phyloP scores from a whole-genome alignment of 805 yeast genomes.

The Danielozyma ontarioensis region DNA sequence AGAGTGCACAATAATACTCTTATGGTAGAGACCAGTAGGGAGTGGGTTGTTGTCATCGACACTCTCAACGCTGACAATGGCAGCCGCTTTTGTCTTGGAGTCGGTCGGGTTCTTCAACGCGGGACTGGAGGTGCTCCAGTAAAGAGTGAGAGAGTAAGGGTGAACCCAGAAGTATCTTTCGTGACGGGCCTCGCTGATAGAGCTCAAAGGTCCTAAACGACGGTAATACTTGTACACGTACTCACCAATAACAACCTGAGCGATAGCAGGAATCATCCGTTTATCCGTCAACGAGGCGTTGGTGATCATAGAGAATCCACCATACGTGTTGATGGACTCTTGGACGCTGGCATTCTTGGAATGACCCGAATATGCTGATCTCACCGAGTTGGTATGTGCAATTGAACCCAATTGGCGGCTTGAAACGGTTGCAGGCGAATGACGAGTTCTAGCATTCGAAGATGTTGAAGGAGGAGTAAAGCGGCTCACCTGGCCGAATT shows the following conservation, averaged over 20 bases:
- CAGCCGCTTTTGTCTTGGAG: slow-evolving; percentile 70
- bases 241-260: slow-evolving; percentile 94
- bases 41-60: slow-evolving; percentile 81
- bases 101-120: slow-evolving; percentile 62
- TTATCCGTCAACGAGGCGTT: slow-evolving; percentile 62
- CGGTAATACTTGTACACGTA: slow-evolving; percentile 81
- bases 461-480: slow-evolving; percentile 15
- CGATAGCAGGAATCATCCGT: slow-evolving; percentile 76
- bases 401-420: slow-evolving; percentile 2
- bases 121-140: slow-evolving; percentile 85
- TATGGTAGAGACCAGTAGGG: slow-evolving; percentile 85
- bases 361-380: slow-evolving; percentile 25
- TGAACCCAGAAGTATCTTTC: slow-evolving; percentile 95
- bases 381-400: slow-evolving; percentile 17
- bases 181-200: slow-evolving; percentile 76
- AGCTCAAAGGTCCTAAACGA: slow-evolving; percentile 66
- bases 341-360: slow-evolving; percentile 22
- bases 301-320: slow-evolving; percentile 46
- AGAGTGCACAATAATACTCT: slow-evolving; percentile 73
- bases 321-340: slow-evolving; percentile 30
- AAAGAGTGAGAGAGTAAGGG: slow-evolving; percentile 85
- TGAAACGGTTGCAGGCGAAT: slow-evolving; percentile 4
- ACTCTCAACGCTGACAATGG: slow-evolving; percentile 72
- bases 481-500: slow-evolving; percentile 22
- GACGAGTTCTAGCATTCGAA: slow-evolving; percentile 7